A percentile compares a stretch with the other conserved stretches of the same genome.
phyloP scores from a whole-genome alignment of 2,329 filamentous ascomycete genomes.

The Biscogniauxia marginata region DNA sequence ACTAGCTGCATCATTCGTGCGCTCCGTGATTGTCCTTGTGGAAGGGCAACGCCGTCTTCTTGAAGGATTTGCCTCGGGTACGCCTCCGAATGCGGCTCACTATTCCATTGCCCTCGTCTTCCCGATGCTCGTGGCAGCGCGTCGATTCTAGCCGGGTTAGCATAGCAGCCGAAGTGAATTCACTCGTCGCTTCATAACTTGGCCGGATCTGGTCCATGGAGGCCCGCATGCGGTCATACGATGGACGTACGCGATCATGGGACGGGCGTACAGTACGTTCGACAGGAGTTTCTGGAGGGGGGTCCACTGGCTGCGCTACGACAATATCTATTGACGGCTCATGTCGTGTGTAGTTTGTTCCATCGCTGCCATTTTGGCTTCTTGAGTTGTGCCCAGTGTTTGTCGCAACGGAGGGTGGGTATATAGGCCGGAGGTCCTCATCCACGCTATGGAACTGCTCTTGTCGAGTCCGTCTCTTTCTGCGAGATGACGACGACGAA shows the following conservation, averaged over 20 bases:
- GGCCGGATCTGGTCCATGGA: constrained; percentile 84
- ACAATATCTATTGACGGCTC: constrained; percentile 58
- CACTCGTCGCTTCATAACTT: constrained; percentile 83
- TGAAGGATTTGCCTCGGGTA: constrained; percentile 36
- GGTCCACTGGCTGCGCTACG: constrained; percentile 27
- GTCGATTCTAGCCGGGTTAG: constrained; percentile 80
- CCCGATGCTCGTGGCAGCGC: constrained; percentile 41
- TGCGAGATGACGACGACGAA: constrained; percentile 40
- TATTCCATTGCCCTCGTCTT: constrained; percentile 24
- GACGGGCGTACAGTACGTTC: constrained; percentile 46
- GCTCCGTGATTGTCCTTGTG: constrained; percentile 29
- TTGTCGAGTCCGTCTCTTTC: constrained; percentile 50
- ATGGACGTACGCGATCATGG: constrained; percentile 70
- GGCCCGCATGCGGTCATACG: constrained; percentile 81
- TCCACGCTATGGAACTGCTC: constrained; percentile 64
- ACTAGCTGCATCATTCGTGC: constrained; percentile 23
- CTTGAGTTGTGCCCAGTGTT: constrained; percentile 71
- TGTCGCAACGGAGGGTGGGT: constrained; percentile 85
- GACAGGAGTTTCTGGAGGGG: constrained; percentile 22
- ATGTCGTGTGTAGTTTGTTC: constrained; percentile 80
- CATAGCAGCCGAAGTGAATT: constrained; percentile 88
- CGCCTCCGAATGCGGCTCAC: constrained; percentile 33
- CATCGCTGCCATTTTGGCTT: constrained; percentile 90
- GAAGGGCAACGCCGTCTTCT: constrained; percentile 28
- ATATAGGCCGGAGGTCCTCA: constrained; percentile 89